Conservation (phyloP, 2,329 filamentous ascomycete species). For the Didymosphaeria variabile region DNA sequence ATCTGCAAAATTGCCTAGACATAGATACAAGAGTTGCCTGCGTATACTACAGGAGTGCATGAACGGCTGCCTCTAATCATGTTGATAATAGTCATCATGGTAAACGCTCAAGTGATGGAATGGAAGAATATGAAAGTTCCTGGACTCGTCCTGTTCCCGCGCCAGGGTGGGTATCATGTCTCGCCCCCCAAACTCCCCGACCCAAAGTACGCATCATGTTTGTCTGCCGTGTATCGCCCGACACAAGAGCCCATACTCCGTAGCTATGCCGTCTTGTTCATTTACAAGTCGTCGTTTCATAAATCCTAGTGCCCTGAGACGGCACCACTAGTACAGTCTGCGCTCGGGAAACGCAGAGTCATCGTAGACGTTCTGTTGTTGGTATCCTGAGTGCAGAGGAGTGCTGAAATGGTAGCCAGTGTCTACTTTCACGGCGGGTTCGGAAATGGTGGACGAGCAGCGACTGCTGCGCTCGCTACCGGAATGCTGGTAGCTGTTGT, state of each 20-base stretch:
- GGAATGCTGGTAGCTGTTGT: slow-evolving; percentile 35
- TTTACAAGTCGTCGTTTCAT: slow-evolving; percentile 12
- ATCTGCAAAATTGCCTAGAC: background rate
- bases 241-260: slow-evolving; percentile 16
- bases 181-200: slow-evolving; percentile 5
- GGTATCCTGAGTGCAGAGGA: slow-evolving; percentile 36
- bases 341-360: slow-evolving; percentile 50
- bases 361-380: slow-evolving; percentile 38
- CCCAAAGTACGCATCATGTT: slow-evolving; percentile 15
- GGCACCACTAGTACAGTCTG: slow-evolving; percentile 37
- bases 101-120: background rate
- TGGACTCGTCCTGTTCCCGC: background rate
- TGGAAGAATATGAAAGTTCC: background rate
- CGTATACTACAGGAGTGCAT: background rate
- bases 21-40: background rate
- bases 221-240: slow-evolving; percentile 7
- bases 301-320: no score
- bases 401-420: slow-evolving; percentile 44
- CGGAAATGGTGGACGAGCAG: slow-evolving; percentile 47
- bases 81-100: background rate
- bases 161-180: slow-evolving; percentile 15
- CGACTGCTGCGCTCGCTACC: slow-evolving; percentile 47
- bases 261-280: slow-evolving; percentile 8
- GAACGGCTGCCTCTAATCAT: background rate
- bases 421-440: slow-evolving; percentile 33